Evolutionary conservation across 176 grass and related monocot species (phyloP), one percentile per base, ranked within the genome.

Genomic region (Phoenix dactylifera): DNA sequence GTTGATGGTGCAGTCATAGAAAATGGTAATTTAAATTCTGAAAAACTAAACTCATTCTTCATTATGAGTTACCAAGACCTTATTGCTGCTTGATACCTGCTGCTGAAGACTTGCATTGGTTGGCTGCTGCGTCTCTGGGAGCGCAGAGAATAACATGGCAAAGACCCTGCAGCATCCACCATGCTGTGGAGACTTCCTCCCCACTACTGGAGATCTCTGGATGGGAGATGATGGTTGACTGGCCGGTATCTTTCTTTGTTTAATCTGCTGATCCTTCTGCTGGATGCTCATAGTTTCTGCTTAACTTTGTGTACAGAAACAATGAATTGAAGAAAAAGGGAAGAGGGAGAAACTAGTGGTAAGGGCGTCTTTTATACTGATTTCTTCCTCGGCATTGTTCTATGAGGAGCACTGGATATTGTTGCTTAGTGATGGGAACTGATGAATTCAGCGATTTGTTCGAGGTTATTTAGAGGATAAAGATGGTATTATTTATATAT

Each of bases 121-220:
- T 54, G 58, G 55, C 1, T 67, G 58, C 3, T 72, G 63, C 19
- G 66, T 35, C 49, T 39, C 70, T 2, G 70, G 6, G 26, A 60
- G 20, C 9, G 53, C 24, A 15, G 70, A 75, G 62, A 84, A 81
- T 57, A 81, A 52, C 3, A 53, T 66, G 18, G 74, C 52, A 17
- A 89, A 16, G 18, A 73, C 58, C 57, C 44, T 61, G 4, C 62
- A 55, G 49, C 79, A 64, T 5, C 70, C 64, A n/a, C 79, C 66
- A 55, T 55, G 64, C 60, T 70, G 77, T 1, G 57, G 73, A 4
- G 18, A 14, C 4, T 58, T 56, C 5, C 32, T 19, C 15, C 9
- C 30, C 20, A 16, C 18, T 4, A 58, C 22, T 24, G 18, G 29
- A 9, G 30, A 50, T 58, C 15, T 18, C 66, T 69, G 26, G 53